Evolutionary conservation across 2,329 filamentous ascomycete genomes (phyloP).

Genomic region (Colletotrichum plurivorum): DNA sequence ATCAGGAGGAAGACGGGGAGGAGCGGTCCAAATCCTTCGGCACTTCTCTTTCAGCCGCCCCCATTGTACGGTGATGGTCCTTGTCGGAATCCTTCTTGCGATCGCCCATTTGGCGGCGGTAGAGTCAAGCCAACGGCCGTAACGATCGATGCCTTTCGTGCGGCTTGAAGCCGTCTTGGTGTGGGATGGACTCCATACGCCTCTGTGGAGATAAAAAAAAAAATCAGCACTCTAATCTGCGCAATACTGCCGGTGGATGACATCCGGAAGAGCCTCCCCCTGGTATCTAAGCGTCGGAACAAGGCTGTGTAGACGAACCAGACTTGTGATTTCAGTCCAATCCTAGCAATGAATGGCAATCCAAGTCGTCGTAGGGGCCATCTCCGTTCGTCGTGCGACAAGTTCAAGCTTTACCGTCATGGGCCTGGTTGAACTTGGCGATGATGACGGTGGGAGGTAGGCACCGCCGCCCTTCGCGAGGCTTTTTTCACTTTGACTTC

Average conservation of each 20-base stretch:
- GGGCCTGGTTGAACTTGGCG: not conserved
- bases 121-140: constrained; percentile 32
- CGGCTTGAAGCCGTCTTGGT: constrained; percentile 29
- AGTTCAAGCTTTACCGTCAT: constrained; percentile 7
- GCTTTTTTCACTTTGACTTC: constrained; percentile 15
- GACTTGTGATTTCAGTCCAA: constrained; percentile 13
- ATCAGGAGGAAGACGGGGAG: constrained; percentile 7
- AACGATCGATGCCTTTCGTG: constrained; percentile 15
- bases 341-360: constrained; percentile 10
- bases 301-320: constrained; percentile 14
- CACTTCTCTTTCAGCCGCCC: constrained; percentile 10
- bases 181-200: constrained; percentile 21
- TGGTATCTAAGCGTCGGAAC: not conserved
- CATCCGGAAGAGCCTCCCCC: not conserved
- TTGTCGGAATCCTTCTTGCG: constrained; percentile 10
- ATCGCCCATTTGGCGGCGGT: constrained; percentile 1
- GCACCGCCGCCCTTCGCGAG: constrained; percentile 33
- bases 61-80: constrained; percentile 5
- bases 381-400: not conserved
- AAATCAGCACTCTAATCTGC: constrained; percentile 35
- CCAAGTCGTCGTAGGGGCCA: not conserved
- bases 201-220: constrained; percentile 25
- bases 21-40: constrained; percentile 8
- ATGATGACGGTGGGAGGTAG: constrained; percentile 12
- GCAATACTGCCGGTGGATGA: constrained; percentile 5